Base-by-base conservation (phyloP, 202 grass and related monocot genomes). In the Saccharum hybrid region DNA sequence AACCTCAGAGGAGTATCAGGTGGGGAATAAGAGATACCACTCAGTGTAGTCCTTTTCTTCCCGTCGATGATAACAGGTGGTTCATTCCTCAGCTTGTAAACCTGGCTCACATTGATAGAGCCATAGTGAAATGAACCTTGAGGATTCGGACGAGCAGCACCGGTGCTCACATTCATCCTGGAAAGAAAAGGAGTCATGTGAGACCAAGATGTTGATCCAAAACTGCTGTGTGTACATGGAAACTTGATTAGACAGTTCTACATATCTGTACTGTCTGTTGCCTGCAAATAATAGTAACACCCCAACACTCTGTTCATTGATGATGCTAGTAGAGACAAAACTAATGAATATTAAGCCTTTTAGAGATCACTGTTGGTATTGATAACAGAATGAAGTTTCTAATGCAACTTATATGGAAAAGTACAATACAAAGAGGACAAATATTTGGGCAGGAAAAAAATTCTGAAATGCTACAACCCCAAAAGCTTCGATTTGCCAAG, bases 81-180 rank as follows among this genome's bases (percentile, higher is more conserved):
- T 75, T 86, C 80, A 45, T 96, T 99, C 82, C 88, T 93, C 19
- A 99, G 77, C 75, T 94, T 87, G 82, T 96, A 96, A 48, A 99
- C 90, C 72, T 99, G 93, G 85, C 81, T 96, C 56, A 99, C 96
- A 71, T 96, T 91, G 73, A 99, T 99, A 45, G 79, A 70, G 0
- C 96, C 93, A 82, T 99, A 99, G 85, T 93, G 91, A 79, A 99
- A 99, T 22, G 96, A 99, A 60, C 96, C 96, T 86, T 99, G 96
- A 54, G 96, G 96, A 71, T 99, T 99, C 7, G 96, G 93, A 30
- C 96, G 93, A 76, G 96, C 96, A 61, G 93, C 96, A 63, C 96
- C 93, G 28, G 96, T 81, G 76, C 71, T 96, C 67, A 92, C 88
- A 75, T 99, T 99, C 72, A 87, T 96, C 84, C 96, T 99, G 81